These are phyloP conservation scores for Cladosporium sp. DNA, from an alignment of 2,329 filamentous ascomycete genomes.

Conservation along the genomic window DNA sequence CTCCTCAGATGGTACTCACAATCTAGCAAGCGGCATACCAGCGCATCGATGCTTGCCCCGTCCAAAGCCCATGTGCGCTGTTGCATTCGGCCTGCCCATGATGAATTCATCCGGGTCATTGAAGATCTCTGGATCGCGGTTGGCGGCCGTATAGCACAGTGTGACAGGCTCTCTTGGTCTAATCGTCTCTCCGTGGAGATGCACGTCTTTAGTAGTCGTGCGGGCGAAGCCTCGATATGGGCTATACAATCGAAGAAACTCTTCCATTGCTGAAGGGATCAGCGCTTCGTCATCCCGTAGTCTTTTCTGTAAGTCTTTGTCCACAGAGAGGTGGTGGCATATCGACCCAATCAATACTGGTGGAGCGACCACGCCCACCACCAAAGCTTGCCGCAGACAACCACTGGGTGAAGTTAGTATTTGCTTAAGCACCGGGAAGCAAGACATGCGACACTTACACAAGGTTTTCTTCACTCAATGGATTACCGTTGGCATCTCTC, in stretches of 20 bases:
- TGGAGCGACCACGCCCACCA: slow-evolving; percentile 4
- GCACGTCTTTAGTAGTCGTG: slow-evolving; percentile 4
- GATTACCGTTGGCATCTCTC: not conserved
- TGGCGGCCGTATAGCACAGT: slow-evolving; percentile 8
- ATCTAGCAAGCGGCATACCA: slow-evolving; percentile 5
- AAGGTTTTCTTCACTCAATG: not conserved
- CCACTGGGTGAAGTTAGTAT: not conserved
- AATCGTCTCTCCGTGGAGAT: slow-evolving; percentile 9
- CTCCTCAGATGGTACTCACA: no score
- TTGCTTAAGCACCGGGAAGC: no score
- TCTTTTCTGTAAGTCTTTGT: not conserved
- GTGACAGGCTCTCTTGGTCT: slow-evolving; percentile 8
- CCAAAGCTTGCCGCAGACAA: slow-evolving; percentile 3
- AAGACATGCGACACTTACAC: not conserved
- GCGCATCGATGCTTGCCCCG: slow-evolving; percentile 14
- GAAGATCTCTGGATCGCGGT: slow-evolving; percentile 4
- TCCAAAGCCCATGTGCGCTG: slow-evolving; percentile 7
- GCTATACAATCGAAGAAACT: slow-evolving; percentile 8
- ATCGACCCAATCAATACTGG: slow-evolving; percentile 2
- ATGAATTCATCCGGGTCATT: slow-evolving; percentile 6
- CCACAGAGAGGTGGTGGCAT: not conserved
- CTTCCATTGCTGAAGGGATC: slow-evolving; percentile 4
- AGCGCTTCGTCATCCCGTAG: slow-evolving; percentile 4
- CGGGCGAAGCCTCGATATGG: slow-evolving; percentile 11
- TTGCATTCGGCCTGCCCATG: not conserved